Evolutionary conservation across 257 asterid genomes (phyloP).

Genomic region (Dorcoceras hygrometricum): DNA sequence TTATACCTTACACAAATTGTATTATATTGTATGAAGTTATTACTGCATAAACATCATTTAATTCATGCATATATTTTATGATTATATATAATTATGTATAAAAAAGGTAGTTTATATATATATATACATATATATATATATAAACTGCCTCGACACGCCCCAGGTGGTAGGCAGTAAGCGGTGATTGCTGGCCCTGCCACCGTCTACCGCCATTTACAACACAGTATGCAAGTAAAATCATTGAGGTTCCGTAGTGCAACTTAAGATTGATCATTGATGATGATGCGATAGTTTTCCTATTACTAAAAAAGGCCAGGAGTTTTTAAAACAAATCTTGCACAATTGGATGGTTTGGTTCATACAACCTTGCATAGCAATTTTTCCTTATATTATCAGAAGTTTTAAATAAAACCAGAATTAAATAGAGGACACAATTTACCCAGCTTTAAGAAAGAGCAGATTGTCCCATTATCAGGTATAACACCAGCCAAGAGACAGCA

Average conservation of each 20-base stretch:
- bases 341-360: neutral
- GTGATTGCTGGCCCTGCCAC: too few species aligned
- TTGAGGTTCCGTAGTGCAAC: neutral
- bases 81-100: too few species aligned
- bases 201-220: too few species aligned
- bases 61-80: too few species aligned
- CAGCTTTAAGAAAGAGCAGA: constrained; percentile 15
- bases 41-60: too few species aligned
- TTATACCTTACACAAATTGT: too few species aligned
- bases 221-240: neutral
- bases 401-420: constrained; percentile 7
- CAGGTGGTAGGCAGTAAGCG: too few species aligned
- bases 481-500: constrained; percentile 15
- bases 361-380: neutral
- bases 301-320: constrained; percentile 6
- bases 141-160: too few species aligned
- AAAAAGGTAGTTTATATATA: too few species aligned
- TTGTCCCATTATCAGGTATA: constrained; percentile 7
- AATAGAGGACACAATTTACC: constrained; percentile 12
- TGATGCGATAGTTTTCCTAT: neutral
- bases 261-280: neutral
- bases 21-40: too few species aligned
- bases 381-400: neutral
- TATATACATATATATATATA: too few species aligned
- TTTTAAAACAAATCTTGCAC: constrained; percentile 8